Conservation (phyloP, 768 basidiomycete genomes). For the Collybia sp. region DNA sequence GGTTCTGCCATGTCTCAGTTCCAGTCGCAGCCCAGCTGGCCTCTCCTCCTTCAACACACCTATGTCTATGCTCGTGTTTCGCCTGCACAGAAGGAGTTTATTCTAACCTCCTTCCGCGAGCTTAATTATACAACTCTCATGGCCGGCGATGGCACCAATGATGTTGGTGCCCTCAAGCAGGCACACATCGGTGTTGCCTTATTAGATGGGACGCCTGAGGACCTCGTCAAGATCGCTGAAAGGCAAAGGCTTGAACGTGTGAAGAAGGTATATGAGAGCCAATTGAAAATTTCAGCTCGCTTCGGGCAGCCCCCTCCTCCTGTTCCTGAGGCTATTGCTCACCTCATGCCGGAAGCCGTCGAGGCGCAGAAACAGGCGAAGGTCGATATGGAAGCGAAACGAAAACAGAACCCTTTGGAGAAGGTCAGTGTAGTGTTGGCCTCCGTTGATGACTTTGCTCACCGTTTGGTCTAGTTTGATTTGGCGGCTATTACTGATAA, state of each 20-base stretch:
- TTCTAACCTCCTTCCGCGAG: constrained; percentile 83
- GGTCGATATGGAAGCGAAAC: constrained; percentile 40
- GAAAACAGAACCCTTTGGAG: constrained; percentile 85
- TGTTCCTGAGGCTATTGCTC: constrained; percentile 83
- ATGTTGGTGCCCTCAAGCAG: constrained; percentile 97
- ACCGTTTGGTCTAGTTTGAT: constrained; percentile 52
- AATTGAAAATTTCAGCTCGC: constrained; percentile 81
- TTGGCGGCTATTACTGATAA: constrained; percentile 75
- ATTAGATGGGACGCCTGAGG: constrained; percentile 87
- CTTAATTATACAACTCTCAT: constrained; percentile 93
- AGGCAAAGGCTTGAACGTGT: constrained; percentile 84
- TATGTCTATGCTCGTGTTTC: constrained; percentile 99
- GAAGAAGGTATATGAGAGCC: constrained; percentile 97
- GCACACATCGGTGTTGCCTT: constrained; percentile 89
- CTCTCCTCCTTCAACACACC: constrained; percentile 83
- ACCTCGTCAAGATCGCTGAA: constrained; percentile 91
- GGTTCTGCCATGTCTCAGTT: constrained; percentile 91
- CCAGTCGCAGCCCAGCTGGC: constrained; percentile 66
- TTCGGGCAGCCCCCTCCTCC: constrained; percentile 95
- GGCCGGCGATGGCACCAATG: constrained; percentile 99
- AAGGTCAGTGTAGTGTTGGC: constrained; percentile 48
- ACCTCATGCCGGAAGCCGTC: constrained; percentile 86
- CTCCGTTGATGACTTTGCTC: not conserved
- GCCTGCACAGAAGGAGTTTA: constrained; percentile 92
- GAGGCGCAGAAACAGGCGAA: constrained; percentile 82